Evolutionary conservation across 306 rosid genomes (phyloP), one percentile per base, ranked within the genome.

Genomic region (Vigna nakashimae): DNA sequence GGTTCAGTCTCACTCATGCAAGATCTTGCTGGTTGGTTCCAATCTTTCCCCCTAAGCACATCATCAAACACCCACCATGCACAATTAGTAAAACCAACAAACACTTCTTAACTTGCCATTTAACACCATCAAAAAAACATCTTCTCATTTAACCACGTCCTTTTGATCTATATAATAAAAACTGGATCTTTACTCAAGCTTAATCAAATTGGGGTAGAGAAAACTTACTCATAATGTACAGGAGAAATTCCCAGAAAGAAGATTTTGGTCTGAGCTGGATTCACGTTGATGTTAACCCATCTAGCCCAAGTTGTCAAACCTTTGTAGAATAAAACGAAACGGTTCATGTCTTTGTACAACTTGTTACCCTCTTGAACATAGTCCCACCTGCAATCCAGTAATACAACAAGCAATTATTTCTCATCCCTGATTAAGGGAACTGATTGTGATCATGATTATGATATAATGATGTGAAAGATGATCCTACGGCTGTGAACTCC

Each of bases 241-340:
- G 99, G 99, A 6, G 99, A 95, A 76, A 95, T 90, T 18, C 99
- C 99, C 9, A 92, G 78, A 76, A 95, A 95, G 92, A 95, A 95
- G 81, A 95, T 93, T 65, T 86, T 92, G 67, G 99, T 95, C 73
- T 92, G 88, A 22, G 88, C 66, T 67, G 99, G 88, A 80, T 92
- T 86, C 0, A 95, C 94, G 36, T 88, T 77, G 6, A 75, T 80
- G 80, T 92, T 90, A 64, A 95, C 89, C 99, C 98, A 95, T 84
- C 99, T 87, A 1, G 83, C 92, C 99, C 99, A 95, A 18, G 99
- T 95, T 4, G 98, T 90, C 2, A 95, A 73, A 9, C 99, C 99
- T 69, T 91, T 92, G 80, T 95, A 95, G 78, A 76, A 95, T 4
- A 91, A 91, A 17, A 95, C 9, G 52, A 89, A 51, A 2, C 96